Evolutionary conservation across 2,329 filamentous ascomycete species (phyloP), one percentile per base, ranked within the genome.

Genomic region (Diplodia seriata): DNA sequence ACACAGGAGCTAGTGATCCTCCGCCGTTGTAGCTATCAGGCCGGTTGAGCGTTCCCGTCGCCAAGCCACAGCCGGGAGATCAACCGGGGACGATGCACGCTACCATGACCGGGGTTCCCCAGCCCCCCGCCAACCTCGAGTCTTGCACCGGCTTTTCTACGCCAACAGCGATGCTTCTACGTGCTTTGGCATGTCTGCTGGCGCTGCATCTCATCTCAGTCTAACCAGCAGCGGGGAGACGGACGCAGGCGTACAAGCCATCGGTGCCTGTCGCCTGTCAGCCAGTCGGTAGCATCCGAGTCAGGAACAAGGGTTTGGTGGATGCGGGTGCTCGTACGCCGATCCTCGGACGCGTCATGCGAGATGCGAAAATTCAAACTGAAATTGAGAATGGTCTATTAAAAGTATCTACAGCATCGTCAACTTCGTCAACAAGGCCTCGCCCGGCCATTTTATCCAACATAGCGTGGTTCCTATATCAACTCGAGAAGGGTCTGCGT

Each of bases 31-130:
- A 11, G 14, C 18, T 51, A 29, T 38, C 62, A 65, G 26, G 50
- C 49, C 40, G 49, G 50, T 49, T 54, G 38, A 53, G 61, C 33
- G 47, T 53, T 49, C 15, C 29, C 36, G 53, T 57, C 54, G 64
- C 64, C 64, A 67, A 67, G 64, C 64, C 64, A 67, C 54, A 38
- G 54, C 64, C 64, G 54, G 64, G 23, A 54, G 64, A 67, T 67
- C 64, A 51, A 59, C 43, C 64, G 64, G 64, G 64, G 59, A 61
- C 57, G 40, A 63, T 40, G 59, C 59, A 51, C 59, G 59, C 59
- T 51, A n/a, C 31, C 31, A 31, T 38, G 59, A 26, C 59, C 59
- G 15, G 59, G 59, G 23, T 51, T 51, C 59, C 59, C 59, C 59
- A 36, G 29, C 31, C 20, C 23, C 56, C 56, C 56, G 38, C 56